Conservation (phyloP, 768 basidiomycete genomes). For the Trametes coccinea region DNA sequence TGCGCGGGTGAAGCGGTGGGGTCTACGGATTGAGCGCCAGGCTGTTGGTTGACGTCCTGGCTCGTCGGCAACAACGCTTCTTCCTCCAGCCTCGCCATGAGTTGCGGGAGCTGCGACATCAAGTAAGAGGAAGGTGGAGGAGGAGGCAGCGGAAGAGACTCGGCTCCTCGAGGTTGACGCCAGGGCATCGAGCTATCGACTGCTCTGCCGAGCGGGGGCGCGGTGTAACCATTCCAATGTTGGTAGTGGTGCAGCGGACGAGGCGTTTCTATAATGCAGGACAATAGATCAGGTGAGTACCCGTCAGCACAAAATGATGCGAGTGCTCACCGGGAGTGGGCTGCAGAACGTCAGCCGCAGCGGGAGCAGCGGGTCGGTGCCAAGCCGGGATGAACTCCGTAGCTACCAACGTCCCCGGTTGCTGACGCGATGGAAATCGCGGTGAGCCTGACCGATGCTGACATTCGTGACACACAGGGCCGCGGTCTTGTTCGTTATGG, state of each 20-base stretch:
- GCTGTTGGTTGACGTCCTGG: background rate
- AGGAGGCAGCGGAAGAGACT: background rate
- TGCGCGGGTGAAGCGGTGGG: background rate
- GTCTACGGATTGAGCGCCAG: too few species aligned
- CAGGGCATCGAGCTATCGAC: background rate
- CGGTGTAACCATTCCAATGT: background rate
- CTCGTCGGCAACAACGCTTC: background rate
- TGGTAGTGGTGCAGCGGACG: background rate
- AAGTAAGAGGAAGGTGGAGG: constrained; percentile 2
- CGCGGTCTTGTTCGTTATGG: background rate
- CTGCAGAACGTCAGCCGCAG: background rate
- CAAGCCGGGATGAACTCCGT: constrained; percentile 9
- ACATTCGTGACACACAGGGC: background rate
- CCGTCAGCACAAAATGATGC: too few species aligned
- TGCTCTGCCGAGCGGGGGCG: background rate
- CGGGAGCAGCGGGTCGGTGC: background rate
- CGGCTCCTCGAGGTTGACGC: background rate
- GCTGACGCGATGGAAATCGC: background rate
- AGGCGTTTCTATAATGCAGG: background rate
- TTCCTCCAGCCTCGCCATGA: background rate
- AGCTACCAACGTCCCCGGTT: background rate
- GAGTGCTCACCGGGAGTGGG: background rate
- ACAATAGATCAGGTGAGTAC: background rate
- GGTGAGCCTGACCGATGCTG: background rate
- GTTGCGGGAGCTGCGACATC: constrained; percentile 1